Conservation (phyloP, 2,329 filamentous ascomycete species). For the Ophiosphaerella narmari region DNA sequence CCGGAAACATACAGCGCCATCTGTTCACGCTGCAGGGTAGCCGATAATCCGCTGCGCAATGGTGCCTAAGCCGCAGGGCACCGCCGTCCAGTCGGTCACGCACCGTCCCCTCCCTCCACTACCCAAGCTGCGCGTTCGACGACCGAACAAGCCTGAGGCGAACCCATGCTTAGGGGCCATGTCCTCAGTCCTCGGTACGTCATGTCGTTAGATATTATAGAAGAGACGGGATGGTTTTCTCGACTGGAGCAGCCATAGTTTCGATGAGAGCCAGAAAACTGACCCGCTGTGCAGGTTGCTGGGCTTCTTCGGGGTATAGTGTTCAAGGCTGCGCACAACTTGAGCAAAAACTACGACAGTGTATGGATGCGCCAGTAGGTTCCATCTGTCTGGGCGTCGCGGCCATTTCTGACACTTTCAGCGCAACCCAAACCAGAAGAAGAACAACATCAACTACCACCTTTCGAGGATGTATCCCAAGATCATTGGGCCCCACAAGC, state of each 20-base stretch:
- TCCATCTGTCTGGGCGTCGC: constrained; percentile 6
- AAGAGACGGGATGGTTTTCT: not conserved
- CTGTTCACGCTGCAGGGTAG: not conserved
- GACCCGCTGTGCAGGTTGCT: constrained; percentile 66
- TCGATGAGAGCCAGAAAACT: constrained; percentile 14
- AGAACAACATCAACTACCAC: constrained; percentile 91
- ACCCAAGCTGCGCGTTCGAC: constrained; percentile 66
- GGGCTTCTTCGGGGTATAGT: constrained; percentile 77
- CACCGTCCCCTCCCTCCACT: constrained; percentile 62
- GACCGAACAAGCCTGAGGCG: constrained; percentile 64
- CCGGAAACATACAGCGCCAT: not conserved
- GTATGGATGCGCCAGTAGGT: constrained; percentile 81
- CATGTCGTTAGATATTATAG: not conserved
- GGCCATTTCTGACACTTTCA: constrained; percentile 36
- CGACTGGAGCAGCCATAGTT: not conserved
- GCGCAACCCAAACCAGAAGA: constrained; percentile 63
- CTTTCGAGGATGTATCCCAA: constrained; percentile 75
- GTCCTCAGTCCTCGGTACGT: constrained; percentile 67
- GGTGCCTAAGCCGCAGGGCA: constrained; percentile 44
- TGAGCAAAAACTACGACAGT: constrained; percentile 65
- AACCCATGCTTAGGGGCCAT: constrained; percentile 71
- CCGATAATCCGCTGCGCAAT: constrained; percentile 23
- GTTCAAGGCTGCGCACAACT: constrained; percentile 63
- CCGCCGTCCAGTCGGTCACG: constrained; percentile 42
- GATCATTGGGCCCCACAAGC: constrained; percentile 73